A percentile compares a stretch with the other conserved stretches of the same genome.
phyloP scores from a whole-genome alignment of 1,139 yeast genomes.

The Geotrichum australiense region DNA sequence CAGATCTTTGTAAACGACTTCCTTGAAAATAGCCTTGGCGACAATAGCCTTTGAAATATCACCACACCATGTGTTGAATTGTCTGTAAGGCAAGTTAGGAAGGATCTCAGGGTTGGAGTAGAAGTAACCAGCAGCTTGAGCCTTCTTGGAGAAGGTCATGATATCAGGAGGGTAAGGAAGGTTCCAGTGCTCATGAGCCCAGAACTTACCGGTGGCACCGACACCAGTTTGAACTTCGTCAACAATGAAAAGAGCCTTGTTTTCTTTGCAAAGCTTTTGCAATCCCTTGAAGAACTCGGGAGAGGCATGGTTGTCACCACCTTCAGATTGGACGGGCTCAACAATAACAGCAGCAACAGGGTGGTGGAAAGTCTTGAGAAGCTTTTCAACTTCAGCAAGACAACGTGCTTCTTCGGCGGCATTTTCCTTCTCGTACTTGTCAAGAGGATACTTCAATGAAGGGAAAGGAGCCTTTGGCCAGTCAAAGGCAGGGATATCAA shows the following conservation, averaged over 20 bases:
- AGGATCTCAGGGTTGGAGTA: slow-evolving; percentile 62
- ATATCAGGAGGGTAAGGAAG: slow-evolving; percentile 68
- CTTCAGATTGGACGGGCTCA: slow-evolving; percentile 82
- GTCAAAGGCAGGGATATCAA: slow-evolving; percentile 75
- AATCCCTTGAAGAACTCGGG: slow-evolving; percentile 69
- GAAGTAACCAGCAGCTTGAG: slow-evolving; percentile 81
- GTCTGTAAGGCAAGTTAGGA: slow-evolving; percentile 70
- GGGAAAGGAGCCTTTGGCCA: slow-evolving; percentile 90
- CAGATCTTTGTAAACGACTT: slow-evolving; percentile 54
- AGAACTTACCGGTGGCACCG: slow-evolving; percentile 75
- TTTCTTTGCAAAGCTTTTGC: slow-evolving; percentile 60
- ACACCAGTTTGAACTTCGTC: slow-evolving; percentile 89
- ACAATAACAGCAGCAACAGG: slow-evolving; percentile 73
- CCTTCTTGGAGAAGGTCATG: slow-evolving; percentile 78
- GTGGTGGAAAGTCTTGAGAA: slow-evolving; percentile 39
- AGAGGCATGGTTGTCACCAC: slow-evolving; percentile 83
- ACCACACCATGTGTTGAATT: slow-evolving; percentile 89
- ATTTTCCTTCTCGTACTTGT: slow-evolving; percentile 48
- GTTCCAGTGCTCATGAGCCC: slow-evolving; percentile 84
- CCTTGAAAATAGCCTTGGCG: slow-evolving; percentile 63
- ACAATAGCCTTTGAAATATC: slow-evolving; percentile 74
- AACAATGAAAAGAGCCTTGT: slow-evolving; percentile 62
- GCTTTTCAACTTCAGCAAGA: slow-evolving; percentile 49
- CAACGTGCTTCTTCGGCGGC: slow-evolving; percentile 61
- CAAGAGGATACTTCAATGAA: slow-evolving; percentile 64